Evolutionary conservation across 2,329 filamentous ascomycete genomes (phyloP), one percentile per base, ranked within the genome.

Genomic region (Scleromitrula shiraiana): DNA sequence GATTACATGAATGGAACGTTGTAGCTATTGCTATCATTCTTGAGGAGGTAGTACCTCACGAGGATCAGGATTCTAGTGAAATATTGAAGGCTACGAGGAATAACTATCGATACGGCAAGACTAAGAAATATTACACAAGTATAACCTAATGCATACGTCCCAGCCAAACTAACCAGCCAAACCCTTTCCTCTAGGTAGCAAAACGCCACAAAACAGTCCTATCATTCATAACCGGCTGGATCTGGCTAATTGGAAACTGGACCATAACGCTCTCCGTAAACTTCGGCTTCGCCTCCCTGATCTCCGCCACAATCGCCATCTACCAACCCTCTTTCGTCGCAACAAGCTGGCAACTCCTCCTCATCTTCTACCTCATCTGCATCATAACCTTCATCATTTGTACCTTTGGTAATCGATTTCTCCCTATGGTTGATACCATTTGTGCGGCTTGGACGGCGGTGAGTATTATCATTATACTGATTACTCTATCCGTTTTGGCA

Each of bases 241-340:
- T 83, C 19, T 89, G 85, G 62, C 76, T 87, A 15, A 80, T 88
- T 43, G 86, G 86, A 50, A 89, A 89, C 67, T 83, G 88, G 64
- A 88, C 83, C 56, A 90, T 90, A 57, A 88, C 85, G 0, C 71
- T 88, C n/a, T 77, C 83, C n/a, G 84, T 88, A 62, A 86, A 87
- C 69, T 89, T 88, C 59, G 85, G 83, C 60, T 76, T 78, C 50
- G 75, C 76, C 1, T 75, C 71, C 1, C 58, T 81, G 39, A 65
- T 80, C 27, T 70, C 71, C 2, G 75, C 71, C 0, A 70, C 70
- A 0, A 61, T 77, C 4, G 68, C 71, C 2, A 71, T 81, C 55
- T 80, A 74, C 55, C 70, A 76, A 45, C 73, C 75, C 0, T 68
- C 73, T 49, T 78, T 73, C 61, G 66, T 60, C 0, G 66, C 75